phyloP scores from a whole-genome alignment of 208 protist species.

The Tritrichomonas musculus region DNA sequence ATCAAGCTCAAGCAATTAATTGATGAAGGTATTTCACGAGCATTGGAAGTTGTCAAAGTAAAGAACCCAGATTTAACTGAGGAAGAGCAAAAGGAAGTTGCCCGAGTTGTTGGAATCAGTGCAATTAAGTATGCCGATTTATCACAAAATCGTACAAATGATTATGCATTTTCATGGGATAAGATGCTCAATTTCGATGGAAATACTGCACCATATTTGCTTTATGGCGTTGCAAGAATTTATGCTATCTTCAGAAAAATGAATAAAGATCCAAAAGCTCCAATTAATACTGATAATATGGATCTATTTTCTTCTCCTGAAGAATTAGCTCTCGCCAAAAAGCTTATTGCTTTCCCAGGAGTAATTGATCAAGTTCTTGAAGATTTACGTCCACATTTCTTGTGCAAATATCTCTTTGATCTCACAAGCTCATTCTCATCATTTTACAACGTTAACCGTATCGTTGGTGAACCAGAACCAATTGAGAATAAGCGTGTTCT shows the following conservation, averaged over 20 bases:
- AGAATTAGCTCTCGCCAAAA: too few species aligned
- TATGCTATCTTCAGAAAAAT: conserved; percentile 72
- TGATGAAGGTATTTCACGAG: conserved; percentile 71
- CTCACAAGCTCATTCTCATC: too few species aligned
- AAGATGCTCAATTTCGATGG: conserved; percentile 77
- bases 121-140: conserved; percentile 94
- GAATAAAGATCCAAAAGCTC: too few species aligned
- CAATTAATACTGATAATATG: too few species aligned
- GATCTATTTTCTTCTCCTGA: too few species aligned
- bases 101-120: conserved; percentile 69
- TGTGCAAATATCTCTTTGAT: too few species aligned
- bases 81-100: not conserved
- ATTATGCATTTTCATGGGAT: conserved; percentile 87
- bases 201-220: conserved; percentile 88
- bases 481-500: too few species aligned
- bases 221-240: conserved; percentile 90
- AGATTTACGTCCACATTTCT: too few species aligned
- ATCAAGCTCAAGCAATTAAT: conserved; percentile 80
- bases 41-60: not conserved
- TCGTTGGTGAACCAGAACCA: too few species aligned
- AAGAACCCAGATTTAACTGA: not conserved
- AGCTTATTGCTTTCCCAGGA: too few species aligned
- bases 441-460: too few species aligned
- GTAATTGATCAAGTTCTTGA: too few species aligned
- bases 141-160: conserved; percentile 6